Evolutionary conservation across 176 grass and related monocot genomes (phyloP), one percentile per base, ranked within the genome.

Genomic region (Carex littledalei): DNA sequence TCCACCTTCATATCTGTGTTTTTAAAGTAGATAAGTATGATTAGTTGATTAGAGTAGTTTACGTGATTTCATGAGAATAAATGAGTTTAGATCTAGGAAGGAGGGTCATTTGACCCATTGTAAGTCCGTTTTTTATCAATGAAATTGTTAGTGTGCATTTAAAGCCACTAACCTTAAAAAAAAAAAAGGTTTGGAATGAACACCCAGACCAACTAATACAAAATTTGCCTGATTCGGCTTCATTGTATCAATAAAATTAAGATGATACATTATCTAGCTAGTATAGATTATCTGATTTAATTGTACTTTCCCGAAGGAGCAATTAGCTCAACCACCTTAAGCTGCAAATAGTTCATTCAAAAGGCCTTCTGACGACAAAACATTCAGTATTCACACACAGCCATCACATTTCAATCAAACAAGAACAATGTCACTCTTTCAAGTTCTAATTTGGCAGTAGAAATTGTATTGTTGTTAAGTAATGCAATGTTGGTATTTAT

Each of bases 1-100:
- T 3, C 87, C 89, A 35, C 95, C 95, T 76, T 98, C 95, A 63
- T 89, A 89, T 50, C 80, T 83, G 57, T 49, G 16, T 26, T 26
- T 26, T 26, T 26, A 26, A 1, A 26, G 26, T 26, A 26, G 26
- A 26, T 26, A 26, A 26, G 26, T 26, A 26, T 26, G 26, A 26
- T 26, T 26, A 26, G 26, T 26, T 26, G 26, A 26, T 26, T 26
- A 26, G 26, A 26, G 26, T 26, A 26, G 26, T 26, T 26, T 26
- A 26, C 26, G 0, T 26, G 26, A 26, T 26, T 26, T 26, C 26
- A 26, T 26, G 26, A 26, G 0, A 26, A 26, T 26, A 26, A 26
- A 26, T 26, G 26, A 26, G 26, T 26, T 26, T 26, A 26, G 26
- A 26, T 26, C 26, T 26, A 26, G 26, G 26, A 26, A 26, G 26